Evolutionary conservation across 1,139 yeast genomes (phyloP).

Genomic region (Yamadazyma atlantica): DNA sequence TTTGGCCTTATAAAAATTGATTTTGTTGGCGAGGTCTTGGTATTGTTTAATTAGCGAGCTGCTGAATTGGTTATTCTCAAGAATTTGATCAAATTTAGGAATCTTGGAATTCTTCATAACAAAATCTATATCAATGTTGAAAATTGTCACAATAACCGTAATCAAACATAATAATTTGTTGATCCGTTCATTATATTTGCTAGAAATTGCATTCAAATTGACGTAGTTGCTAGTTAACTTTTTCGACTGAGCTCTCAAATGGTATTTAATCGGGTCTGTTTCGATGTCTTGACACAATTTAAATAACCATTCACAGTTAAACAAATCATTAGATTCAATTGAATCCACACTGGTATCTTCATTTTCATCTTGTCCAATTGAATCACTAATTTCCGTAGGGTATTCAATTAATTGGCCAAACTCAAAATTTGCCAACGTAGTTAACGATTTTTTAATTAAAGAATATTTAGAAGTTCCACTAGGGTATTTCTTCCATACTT

Average conservation of each 20-base stretch:
- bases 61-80: conserved; percentile 10
- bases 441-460: conserved; percentile 40
- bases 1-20: conserved; percentile 34
- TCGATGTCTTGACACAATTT: conserved; percentile 48
- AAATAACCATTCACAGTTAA: conserved; percentile 37
- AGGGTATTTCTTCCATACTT: conserved; percentile 49
- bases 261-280: conserved; percentile 47
- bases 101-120: conserved; percentile 44
- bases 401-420: conserved; percentile 25
- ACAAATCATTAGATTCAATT: conserved; percentile 10
- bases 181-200: conserved; percentile 20
- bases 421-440: conserved; percentile 19
- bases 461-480: conserved; percentile 55
- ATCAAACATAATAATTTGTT: conserved; percentile 30
- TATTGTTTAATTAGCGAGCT: conserved; percentile 20
- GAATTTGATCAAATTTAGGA: conserved; percentile 32
- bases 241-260: conserved; percentile 44
- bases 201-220: conserved; percentile 36
- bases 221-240: conserved; percentile 37
- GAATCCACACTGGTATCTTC: background rate
- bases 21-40: conserved; percentile 13
- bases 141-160: conserved; percentile 29
- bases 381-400: conserved; percentile 15
- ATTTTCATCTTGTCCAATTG: too few species aligned
- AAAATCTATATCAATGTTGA: conserved; percentile 37